Evolutionary conservation across 257 asterid species (phyloP).

Genomic region (Nemophila menziesii): DNA sequence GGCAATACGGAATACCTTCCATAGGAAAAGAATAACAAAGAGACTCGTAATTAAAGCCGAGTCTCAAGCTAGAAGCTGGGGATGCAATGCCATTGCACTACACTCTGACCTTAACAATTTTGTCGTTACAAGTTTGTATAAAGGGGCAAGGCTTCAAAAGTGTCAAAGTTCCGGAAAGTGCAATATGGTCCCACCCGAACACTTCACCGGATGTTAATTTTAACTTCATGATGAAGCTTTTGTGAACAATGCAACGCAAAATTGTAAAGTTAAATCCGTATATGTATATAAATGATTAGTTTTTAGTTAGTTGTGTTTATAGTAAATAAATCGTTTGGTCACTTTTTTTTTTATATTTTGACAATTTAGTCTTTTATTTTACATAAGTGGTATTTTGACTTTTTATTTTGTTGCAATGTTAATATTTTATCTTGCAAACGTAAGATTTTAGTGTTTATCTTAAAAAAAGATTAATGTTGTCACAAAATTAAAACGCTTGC

Average conservation of each 20-base stretch:
- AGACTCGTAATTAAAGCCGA: constrained; percentile 62
- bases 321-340: too few relatives aligned
- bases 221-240: constrained; percentile 84
- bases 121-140: constrained; percentile 57
- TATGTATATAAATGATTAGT: too few relatives aligned
- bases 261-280: too few relatives aligned
- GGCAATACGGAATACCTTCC: constrained; percentile 58
- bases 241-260: constrained; percentile 19
- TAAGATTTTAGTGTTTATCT: too few relatives aligned
- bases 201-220: constrained; percentile 46
- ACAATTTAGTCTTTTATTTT: too few relatives aligned
- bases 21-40: constrained; percentile 72
- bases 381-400: too few relatives aligned
- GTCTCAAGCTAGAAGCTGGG: constrained; percentile 75
- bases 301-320: too few relatives aligned
- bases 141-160: constrained; percentile 47
- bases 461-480: too few relatives aligned
- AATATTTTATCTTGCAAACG: too few relatives aligned
- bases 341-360: too few relatives aligned
- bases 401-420: too few relatives aligned
- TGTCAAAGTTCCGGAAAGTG: constrained; percentile 54
- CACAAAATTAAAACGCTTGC: too few relatives aligned
- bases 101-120: constrained; percentile 67
- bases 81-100: constrained; percentile 75
- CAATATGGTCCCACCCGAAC: constrained; percentile 87